Conservation (phyloP, 2,329 filamentous ascomycete genomes). For the Leptographium wingfieldii region DNA sequence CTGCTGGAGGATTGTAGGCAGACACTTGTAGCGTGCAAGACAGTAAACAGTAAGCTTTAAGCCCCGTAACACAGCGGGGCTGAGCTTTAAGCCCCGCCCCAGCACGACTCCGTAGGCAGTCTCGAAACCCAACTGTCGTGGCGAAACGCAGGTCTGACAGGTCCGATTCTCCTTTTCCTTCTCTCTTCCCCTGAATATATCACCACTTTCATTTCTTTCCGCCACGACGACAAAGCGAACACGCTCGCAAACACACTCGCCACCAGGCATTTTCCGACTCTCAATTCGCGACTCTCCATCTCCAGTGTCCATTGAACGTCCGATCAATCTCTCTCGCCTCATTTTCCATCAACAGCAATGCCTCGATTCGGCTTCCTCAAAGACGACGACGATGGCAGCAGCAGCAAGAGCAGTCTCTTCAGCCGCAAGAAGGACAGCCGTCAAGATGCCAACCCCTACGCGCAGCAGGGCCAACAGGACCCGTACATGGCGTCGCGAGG, state of each 20-base stretch:
- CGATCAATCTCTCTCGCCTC: neutral
- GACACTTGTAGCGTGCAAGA: neutral
- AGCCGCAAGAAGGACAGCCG: slow-evolving; percentile 36
- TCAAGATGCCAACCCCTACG: slow-evolving; percentile 42
- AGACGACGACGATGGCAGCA: slow-evolving; percentile 34
- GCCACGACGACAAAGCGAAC: neutral
- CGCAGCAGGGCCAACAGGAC: slow-evolving; percentile 31
- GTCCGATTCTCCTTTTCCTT: neutral
- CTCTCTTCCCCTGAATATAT: neutral
- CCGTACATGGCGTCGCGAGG: slow-evolving; percentile 29
- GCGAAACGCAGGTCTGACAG: slow-evolving; percentile 11
- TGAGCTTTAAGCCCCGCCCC: slow-evolving; percentile 3
- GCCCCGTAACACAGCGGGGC: slow-evolving; percentile 5
- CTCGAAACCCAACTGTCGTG: slow-evolving; percentile 9
- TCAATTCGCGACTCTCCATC: neutral
- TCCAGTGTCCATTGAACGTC: neutral
- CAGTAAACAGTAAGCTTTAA: neutral
- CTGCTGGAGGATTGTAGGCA: neutral
- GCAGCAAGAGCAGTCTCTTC: slow-evolving; percentile 37
- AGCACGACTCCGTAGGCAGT: neutral
- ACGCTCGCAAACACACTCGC: neutral
- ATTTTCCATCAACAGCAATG: slow-evolving; percentile 25
- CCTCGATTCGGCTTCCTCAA: slow-evolving; percentile 45
- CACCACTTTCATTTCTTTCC: neutral
- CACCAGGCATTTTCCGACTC: neutral